Percentiles rank a stretch among this genome's conserved stretches.
Conservation (phyloP, 1,139 yeast genomes). For the Taphrina sp. region DNA sequence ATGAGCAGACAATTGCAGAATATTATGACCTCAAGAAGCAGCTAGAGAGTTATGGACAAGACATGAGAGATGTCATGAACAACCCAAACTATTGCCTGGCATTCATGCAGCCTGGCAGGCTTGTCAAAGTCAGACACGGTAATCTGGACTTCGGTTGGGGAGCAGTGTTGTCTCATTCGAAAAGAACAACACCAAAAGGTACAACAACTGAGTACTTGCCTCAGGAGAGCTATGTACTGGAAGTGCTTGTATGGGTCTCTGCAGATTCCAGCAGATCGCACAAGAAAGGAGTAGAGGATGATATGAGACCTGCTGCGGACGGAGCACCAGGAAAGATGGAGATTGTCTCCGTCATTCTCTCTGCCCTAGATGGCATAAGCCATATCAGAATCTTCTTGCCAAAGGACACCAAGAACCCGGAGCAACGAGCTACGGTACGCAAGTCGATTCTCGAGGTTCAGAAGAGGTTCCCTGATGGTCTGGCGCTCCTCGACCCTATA, state of each 20-base stretch:
- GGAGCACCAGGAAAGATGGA: conserved; percentile 75
- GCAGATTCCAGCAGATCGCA: conserved; percentile 59
- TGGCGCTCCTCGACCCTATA: conserved; percentile 85
- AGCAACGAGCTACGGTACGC: conserved; percentile 69
- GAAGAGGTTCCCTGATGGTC: conserved; percentile 81
- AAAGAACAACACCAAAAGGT: conserved; percentile 56
- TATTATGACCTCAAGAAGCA: conserved; percentile 79
- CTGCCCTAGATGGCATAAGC: conserved; percentile 70
- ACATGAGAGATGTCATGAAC: conserved; percentile 77
- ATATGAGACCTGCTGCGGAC: conserved; percentile 73
- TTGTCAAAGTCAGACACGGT: conserved; percentile 62
- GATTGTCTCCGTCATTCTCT: conserved; percentile 77
- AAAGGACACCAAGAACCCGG: conserved; percentile 66
- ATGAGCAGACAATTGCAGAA: conserved; percentile 70
- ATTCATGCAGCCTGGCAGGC: conserved; percentile 84
- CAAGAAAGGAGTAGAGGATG: conserved; percentile 71
- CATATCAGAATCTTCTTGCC: conserved; percentile 81
- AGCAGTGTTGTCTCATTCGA: conserved; percentile 72
- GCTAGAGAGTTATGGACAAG: conserved; percentile 66
- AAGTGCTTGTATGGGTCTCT: conserved; percentile 64
- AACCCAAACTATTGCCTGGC: conserved; percentile 86
- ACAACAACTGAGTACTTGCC: conserved; percentile 44
- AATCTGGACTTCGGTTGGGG: conserved; percentile 89
- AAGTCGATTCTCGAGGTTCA: conserved; percentile 78
- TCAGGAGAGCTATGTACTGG: conserved; percentile 84